Percentiles rank a stretch among this genome's conserved stretches.
These are phyloP conservation scores for Thalia dealbata DNA, from an alignment of 176 grass and related monocot genomes.

Conservation along the genomic window DNA sequence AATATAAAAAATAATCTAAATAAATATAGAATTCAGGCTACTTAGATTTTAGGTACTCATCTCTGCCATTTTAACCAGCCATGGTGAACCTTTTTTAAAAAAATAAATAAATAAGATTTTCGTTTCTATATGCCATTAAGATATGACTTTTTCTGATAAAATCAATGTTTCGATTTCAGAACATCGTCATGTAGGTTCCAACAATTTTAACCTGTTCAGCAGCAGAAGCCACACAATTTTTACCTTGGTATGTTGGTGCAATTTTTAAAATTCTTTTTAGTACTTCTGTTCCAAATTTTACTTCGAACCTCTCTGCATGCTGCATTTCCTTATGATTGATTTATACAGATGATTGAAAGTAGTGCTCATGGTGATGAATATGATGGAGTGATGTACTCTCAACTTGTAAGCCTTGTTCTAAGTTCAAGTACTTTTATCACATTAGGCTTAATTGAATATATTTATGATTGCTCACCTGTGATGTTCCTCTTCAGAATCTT, in stretches of 20 bases:
- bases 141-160: slow-evolving; percentile 2
- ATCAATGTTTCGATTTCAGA: slow-evolving; percentile 34
- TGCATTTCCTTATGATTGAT: too few relatives aligned
- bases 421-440: slow-evolving; percentile 5
- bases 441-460: background rate
- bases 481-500: slow-evolving; percentile 60
- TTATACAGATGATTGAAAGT: slow-evolving; percentile 94
- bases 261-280: background rate
- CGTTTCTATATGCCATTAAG: background rate
- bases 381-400: slow-evolving; percentile 93
- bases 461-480: background rate
- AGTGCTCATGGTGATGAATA: slow-evolving; percentile 63
- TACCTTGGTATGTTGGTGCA: slow-evolving; percentile 62
- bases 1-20: too few relatives aligned
- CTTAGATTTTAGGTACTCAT: background rate
- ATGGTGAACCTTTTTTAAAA: background rate
- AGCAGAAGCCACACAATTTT: slow-evolving; percentile 99
- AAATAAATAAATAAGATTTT: background rate
- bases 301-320: background rate
- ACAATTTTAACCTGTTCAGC: slow-evolving; percentile 99
- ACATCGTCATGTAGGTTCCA: slow-evolving; percentile 96
- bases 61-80: background rate
- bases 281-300: background rate
- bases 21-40: too few relatives aligned
- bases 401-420: slow-evolving; percentile 63